Percentiles rank a stretch among this genome's conserved stretches.
Conservation (phyloP, 2,329 filamentous ascomycete species). For the Aspergillus sp. region DNA sequence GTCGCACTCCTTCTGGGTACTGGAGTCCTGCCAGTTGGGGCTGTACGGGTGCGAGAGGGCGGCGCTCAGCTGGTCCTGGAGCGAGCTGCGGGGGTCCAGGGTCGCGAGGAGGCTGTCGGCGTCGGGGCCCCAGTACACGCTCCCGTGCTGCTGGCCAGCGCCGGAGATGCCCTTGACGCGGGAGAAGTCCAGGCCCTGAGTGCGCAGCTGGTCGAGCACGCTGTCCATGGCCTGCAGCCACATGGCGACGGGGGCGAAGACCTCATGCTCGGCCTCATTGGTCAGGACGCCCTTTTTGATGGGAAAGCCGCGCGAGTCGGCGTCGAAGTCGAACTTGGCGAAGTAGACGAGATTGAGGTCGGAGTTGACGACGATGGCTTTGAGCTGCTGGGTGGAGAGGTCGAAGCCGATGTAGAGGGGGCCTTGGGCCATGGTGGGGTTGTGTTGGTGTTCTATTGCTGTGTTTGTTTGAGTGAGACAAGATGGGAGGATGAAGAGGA, state of each 20-base stretch:
- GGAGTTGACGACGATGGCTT: conserved; percentile 80
- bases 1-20: conserved; percentile 86
- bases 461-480: conserved; percentile 1
- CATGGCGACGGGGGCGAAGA: conserved; percentile 85
- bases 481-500: conserved; percentile 1
- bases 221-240: conserved; percentile 90
- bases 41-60: conserved; percentile 79
- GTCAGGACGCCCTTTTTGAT: conserved; percentile 81
- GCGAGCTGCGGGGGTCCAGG: conserved; percentile 50
- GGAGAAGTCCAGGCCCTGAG: conserved; percentile 61
- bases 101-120: conserved; percentile 56
- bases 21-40: conserved; percentile 97
- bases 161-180: conserved; percentile 75
- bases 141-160: conserved; percentile 94
- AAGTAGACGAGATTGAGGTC: conserved; percentile 71
- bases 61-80: conserved; percentile 62
- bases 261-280: conserved; percentile 73
- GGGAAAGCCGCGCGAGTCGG: conserved; percentile 62
- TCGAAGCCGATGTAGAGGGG: conserved; percentile 87
- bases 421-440: conserved; percentile 32
- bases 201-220: conserved; percentile 63
- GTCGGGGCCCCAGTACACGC: conserved; percentile 76
- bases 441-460: neutral
- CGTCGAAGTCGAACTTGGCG: conserved; percentile 92
- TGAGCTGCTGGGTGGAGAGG: conserved; percentile 92